Conservation (phyloP, 73 alveolate species). For the Paraurostyla sp. region DNA sequence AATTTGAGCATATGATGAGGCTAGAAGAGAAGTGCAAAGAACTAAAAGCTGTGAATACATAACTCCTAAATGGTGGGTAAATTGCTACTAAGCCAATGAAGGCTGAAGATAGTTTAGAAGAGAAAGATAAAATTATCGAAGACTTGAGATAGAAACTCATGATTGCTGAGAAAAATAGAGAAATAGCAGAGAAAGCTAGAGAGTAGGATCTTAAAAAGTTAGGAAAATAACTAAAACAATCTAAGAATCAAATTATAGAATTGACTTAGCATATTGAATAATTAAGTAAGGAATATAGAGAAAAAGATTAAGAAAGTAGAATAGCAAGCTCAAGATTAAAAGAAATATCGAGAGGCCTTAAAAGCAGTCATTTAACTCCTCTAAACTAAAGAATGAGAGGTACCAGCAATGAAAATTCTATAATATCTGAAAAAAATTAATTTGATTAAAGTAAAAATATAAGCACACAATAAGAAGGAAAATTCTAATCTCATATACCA, state of each 20-base stretch:
- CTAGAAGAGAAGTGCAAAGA: conserved; percentile 14
- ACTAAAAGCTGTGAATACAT: conserved; percentile 5
- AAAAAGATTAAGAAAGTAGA: conserved; percentile 28
- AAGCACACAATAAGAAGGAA: too few relatives aligned
- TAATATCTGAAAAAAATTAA: not conserved
- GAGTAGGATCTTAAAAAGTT: not conserved
- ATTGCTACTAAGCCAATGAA: not conserved
- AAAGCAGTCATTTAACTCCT: not conserved
- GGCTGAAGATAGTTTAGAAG: not conserved
- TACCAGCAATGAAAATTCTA: not conserved
- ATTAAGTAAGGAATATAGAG: not conserved
- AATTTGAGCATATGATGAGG: not conserved
- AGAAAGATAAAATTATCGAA: conserved; percentile 4
- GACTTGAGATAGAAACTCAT: not conserved
- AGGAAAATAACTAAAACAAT: not conserved
- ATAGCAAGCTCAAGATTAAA: conserved; percentile 14
- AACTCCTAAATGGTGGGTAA: not conserved
- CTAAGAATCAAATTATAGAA: not conserved
- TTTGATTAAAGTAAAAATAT: not conserved
- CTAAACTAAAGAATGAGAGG: conserved; percentile 8
- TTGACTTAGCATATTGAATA: not conserved
- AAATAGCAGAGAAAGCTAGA: not conserved
- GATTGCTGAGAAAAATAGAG: not conserved
- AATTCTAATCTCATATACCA: not conserved
- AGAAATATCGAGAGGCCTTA: conserved; percentile 6